These are phyloP conservation scores for Metschnikowia continentalis DNA, from an alignment of 805 yeast species.

Conservation along the genomic window DNA sequence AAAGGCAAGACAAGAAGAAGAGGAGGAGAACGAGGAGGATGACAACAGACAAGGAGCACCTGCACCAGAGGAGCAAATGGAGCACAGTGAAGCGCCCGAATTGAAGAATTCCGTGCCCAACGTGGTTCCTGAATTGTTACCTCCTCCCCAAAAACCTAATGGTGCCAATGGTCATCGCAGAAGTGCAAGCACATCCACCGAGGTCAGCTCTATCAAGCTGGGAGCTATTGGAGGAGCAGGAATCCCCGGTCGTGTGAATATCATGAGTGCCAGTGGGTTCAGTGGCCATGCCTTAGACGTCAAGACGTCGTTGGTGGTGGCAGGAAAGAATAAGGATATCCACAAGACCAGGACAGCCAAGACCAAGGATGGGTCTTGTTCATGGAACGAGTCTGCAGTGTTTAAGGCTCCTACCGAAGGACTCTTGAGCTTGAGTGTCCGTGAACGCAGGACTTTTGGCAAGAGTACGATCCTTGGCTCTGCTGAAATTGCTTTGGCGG, in stretches of 20 bases:
- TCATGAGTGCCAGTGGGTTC: conserved; percentile 46
- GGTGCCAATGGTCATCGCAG: conserved; percentile 18
- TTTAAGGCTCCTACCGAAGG: conserved; percentile 67
- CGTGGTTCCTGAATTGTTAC: conserved; percentile 28
- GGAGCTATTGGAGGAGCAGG: conserved; percentile 33
- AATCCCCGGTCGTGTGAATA: conserved; percentile 52
- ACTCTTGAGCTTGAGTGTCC: conserved; percentile 54
- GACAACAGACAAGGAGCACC: conserved; percentile 15
- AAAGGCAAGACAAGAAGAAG: conserved; percentile 2
- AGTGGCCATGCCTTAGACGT: conserved; percentile 40
- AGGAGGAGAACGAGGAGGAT: conserved; percentile 5
- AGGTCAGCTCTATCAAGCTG: conserved; percentile 33
- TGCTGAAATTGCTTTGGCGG: conserved; percentile 49
- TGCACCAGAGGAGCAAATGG: conserved; percentile 13
- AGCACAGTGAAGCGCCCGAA: conserved; percentile 13
- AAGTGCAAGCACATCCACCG: conserved; percentile 25
- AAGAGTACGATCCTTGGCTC: conserved; percentile 62
- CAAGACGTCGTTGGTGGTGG: conserved; percentile 47
- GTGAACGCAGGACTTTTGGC: conserved; percentile 70
- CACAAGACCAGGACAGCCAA: conserved; percentile 62
- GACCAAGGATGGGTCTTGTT: conserved; percentile 39
- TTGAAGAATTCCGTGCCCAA: conserved; percentile 29
- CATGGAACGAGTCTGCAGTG: conserved; percentile 61
- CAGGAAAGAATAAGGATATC: conserved; percentile 51
- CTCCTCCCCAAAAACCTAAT: conserved; percentile 38